These are phyloP conservation scores for Tricholoma matsutake DNA, from an alignment of 768 basidiomycete genomes.

Conservation along the genomic window DNA sequence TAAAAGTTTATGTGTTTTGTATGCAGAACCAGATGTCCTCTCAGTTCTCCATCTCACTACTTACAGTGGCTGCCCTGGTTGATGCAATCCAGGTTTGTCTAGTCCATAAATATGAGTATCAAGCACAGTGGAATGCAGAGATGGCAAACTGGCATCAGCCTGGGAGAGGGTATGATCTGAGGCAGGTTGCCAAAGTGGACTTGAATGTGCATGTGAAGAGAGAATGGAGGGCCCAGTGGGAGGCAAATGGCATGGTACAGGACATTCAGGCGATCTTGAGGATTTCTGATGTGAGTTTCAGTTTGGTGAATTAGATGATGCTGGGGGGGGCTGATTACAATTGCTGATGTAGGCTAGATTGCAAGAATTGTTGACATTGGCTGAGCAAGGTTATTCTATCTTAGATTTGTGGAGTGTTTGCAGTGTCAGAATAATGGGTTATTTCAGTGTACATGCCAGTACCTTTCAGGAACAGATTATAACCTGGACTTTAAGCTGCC, in stretches of 20 bases:
- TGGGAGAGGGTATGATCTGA: too few species aligned
- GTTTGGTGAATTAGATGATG: neutral
- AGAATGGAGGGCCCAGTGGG: constrained; percentile 21
- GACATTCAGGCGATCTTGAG: constrained; percentile 35
- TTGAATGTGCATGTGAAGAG: constrained; percentile 10
- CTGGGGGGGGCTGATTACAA: neutral
- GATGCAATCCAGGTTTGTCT: constrained; percentile 41
- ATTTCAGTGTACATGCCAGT: too few species aligned
- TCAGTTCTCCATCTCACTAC: constrained; percentile 48
- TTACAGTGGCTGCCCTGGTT: constrained; percentile 51
- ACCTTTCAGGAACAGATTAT: too few species aligned
- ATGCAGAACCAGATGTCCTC: constrained; percentile 51
- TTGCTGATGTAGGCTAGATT: neutral
- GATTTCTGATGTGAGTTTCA: constrained; percentile 33
- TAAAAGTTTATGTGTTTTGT: too few species aligned
- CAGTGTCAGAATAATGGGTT: too few species aligned
- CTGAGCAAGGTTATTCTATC: neutral
- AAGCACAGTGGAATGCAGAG: constrained; percentile 26
- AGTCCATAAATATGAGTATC: constrained; percentile 30
- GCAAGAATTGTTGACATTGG: neutral
- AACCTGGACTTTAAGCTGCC: too few species aligned
- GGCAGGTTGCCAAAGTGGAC: neutral
- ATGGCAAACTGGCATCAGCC: constrained; percentile 6
- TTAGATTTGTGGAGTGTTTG: too few species aligned
- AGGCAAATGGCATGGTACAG: constrained; percentile 33